Evolutionary conservation across 2,329 filamentous ascomycete species (phyloP).

Genomic region (Seiridium cupressi): DNA sequence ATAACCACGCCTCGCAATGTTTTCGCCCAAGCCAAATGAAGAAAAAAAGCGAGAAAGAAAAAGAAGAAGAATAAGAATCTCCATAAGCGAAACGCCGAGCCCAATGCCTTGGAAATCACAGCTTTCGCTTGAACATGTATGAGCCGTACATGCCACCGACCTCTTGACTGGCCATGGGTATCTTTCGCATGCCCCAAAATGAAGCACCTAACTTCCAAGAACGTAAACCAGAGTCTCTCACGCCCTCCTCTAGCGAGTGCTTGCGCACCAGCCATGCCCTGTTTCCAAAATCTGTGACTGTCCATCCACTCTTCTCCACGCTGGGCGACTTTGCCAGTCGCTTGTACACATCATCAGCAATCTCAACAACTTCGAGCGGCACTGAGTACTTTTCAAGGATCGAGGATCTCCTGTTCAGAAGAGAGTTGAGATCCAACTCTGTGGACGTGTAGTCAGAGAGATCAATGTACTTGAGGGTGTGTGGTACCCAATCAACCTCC

Average conservation of each 20-base stretch:
- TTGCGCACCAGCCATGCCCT: slow-evolving; percentile 66
- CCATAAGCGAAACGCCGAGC: neutral
- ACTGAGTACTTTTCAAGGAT: slow-evolving; percentile 59
- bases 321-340: slow-evolving; percentile 62
- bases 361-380: slow-evolving; percentile 75
- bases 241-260: slow-evolving; percentile 31
- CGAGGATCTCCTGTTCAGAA: slow-evolving; percentile 48
- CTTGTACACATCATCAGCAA: slow-evolving; percentile 66
- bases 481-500: slow-evolving; percentile 46
- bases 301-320: slow-evolving; percentile 66
- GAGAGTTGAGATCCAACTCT: slow-evolving; percentile 56
- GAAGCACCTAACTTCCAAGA: slow-evolving; percentile 83
- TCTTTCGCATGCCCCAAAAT: slow-evolving; percentile 84
- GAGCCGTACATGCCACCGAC: slow-evolving; percentile 91
- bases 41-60: neutral
- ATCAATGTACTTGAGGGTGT: slow-evolving; percentile 72
- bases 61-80: neutral
- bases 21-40: too few relatives aligned
- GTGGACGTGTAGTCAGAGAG: slow-evolving; percentile 68
- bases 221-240: slow-evolving; percentile 56
- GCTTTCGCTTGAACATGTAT: slow-evolving; percentile 61
- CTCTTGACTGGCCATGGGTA: slow-evolving; percentile 88
- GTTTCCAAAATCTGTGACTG: slow-evolving; percentile 65
- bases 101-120: slow-evolving; percentile 21
- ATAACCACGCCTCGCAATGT: too few relatives aligned